Evolutionary conservation across 208 protist genomes (phyloP), one percentile per base, ranked within the genome.

Genomic region (Phytomonas sp.): DNA sequence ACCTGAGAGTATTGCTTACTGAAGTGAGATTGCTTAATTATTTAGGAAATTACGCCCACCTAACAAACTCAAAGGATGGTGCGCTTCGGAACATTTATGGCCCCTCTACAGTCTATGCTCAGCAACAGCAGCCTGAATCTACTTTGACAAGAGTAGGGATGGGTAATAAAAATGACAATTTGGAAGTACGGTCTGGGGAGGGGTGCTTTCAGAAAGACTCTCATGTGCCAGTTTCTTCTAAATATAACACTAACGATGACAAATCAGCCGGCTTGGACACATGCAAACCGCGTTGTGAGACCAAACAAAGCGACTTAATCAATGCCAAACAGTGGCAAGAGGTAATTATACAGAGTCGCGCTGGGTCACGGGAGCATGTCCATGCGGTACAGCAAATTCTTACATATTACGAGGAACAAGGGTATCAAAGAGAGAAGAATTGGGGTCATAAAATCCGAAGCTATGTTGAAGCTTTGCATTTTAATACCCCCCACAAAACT

Each of bases 21-120:
- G 86, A 94, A 72, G 82, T 94, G 29, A 75, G 82, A 34, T 59
- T 86, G 61, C 67, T 94, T 45, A 77, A 82, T 59, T 94, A 94
- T 71, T 67, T 94, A 4, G 78, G 64, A 3, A 71, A 83, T 29
- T 63, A 84, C 72, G 59, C 75, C 16, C 62, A 66, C 14, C 60
- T 83, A 0, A 61, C 4, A 16, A 34, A 14, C 37, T 37, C 61
- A 5, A 60, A 70, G 61, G 32, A 34, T 23, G 30, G n/a, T 34
- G 63, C 32, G 26, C 62, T 49, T 14, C 61, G 29, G 23, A 26
- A 66, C 37, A 40, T 71, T 42, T 72, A 73, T 62, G 76, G 70
- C 12, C 65, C 66, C 5, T 66, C 73, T 40, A 73, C 71, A 29
- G 72, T 75, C 60, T 71, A 65, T 33, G 33, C 45, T 6, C 56